Evolutionary conservation across 1,284 basidiomycete species (phyloP), one percentile per base, ranked within the genome.

Genomic region (Rhodotorula sp.): DNA sequence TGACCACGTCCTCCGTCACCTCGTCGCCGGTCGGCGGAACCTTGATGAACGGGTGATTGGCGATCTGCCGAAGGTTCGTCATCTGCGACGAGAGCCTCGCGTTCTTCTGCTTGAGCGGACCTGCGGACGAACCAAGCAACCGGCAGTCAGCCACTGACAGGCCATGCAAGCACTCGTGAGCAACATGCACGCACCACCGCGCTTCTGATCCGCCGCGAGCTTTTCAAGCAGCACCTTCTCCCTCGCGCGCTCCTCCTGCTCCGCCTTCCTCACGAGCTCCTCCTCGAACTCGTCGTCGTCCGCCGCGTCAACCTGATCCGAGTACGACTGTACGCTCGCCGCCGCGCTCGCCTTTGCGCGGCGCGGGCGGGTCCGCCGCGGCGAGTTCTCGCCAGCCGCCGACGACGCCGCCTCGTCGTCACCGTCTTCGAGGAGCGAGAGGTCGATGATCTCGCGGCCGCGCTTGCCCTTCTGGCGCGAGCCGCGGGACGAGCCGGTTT

Each of bases 11-110:
- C 73, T 90, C 87, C 49, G 91, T 17, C 89, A 85, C 66, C 87
- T 82, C 49, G 41, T 57, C 60, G 4, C 44, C 53, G 59, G 49
- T 41, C 14, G 0, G 91, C 2, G 66, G 66, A 27, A 93, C 95
- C 77, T 94, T 68, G 25, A 97, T 83, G 84, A 91, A 93, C 0
- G 95, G 95, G 80, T 99, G 95, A 34, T 80, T 84, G 80, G 57
- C 82, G 75, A 64, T 70, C 50, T 93, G 89, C 76, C 91, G 90
- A 16, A 96, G 85, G 80, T 97, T 89, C 89, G 95, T 91, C 80
- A 92, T 93, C 81, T 94, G 93, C 59, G 67, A 68, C 10, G 66
- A 41, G 58, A 66, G 66, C 50, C 66, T 73, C n/a, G 64, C 55
- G 23, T 64, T 48, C 57, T 62, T 59, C 44, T 63, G 53, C 21